Evolutionary conservation across 2,329 filamentous ascomycete species (phyloP).

Genomic region (Ceratocystis colombiana): DNA sequence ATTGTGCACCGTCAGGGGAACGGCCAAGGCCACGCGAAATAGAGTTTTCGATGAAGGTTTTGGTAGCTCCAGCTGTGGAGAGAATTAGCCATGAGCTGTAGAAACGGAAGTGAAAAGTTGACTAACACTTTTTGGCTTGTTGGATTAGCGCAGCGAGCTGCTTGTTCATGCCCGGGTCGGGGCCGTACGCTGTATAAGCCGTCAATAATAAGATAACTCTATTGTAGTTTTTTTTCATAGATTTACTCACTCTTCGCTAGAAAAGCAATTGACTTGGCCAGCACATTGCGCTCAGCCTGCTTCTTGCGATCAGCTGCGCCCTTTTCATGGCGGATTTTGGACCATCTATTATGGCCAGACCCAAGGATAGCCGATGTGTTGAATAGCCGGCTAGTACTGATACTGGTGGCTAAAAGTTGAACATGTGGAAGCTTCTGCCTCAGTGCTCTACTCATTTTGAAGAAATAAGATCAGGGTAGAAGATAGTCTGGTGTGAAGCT

Average conservation of each 20-base stretch:
- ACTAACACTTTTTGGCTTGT: constrained; percentile 64
- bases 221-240: constrained; percentile 26
- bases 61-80: constrained; percentile 60
- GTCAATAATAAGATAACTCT: not conserved
- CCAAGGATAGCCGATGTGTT: constrained; percentile 34
- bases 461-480: not conserved
- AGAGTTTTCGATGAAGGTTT: constrained; percentile 71
- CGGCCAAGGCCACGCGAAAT: constrained; percentile 82
- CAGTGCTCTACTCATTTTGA: not conserved
- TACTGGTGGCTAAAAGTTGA: not conserved
- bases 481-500: not conserved
- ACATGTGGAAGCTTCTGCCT: not conserved
- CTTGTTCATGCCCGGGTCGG: constrained; percentile 55
- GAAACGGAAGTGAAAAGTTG: constrained; percentile 13
- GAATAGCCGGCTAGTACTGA: constrained; percentile 7
- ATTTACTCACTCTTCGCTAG: constrained; percentile 55
- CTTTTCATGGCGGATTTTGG: constrained; percentile 92
- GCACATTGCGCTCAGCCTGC: constrained; percentile 55
- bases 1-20: constrained; percentile 59
- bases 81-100: constrained; percentile 24
- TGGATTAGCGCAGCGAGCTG: constrained; percentile 62
- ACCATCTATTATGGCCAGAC: constrained; percentile 86
- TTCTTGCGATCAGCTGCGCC: constrained; percentile 74
- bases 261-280: constrained; percentile 63
- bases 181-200: constrained; percentile 19